A percentile compares a stretch with the other conserved stretches of the same genome.
phyloP scores from a whole-genome alignment of 257 asterid species.

The Capsicum pubescens region DNA sequence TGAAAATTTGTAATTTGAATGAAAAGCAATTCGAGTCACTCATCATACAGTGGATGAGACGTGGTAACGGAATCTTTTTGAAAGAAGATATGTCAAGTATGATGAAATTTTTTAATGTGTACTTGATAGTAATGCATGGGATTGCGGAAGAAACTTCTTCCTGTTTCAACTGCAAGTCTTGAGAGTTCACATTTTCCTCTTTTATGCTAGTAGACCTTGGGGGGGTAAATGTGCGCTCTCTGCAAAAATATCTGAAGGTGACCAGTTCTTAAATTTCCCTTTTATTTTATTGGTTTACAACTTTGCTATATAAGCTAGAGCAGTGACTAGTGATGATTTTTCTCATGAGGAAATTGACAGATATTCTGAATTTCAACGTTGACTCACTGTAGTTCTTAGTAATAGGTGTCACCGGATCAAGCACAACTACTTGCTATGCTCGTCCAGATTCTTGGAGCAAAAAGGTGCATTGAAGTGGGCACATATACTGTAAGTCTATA shows the following conservation, averaged over 20 bases:
- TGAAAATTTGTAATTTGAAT: background rate
- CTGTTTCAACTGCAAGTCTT: background rate
- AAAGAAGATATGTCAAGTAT: background rate
- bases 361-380: background rate
- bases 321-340: background rate
- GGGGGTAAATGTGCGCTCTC: constrained; percentile 2
- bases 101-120: background rate
- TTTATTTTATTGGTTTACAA: background rate
- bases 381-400: constrained; percentile 25
- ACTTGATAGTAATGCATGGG: background rate
- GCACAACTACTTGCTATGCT: constrained; percentile 96
- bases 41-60: background rate
- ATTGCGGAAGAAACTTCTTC: constrained; percentile 12
- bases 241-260: constrained; percentile 23
- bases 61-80: background rate
- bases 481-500: constrained; percentile 69
- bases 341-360: constrained; percentile 12
- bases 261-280: background rate
- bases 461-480: constrained; percentile 93
- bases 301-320: background rate
- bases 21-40: background rate
- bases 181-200: background rate
- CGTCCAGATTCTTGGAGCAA: constrained; percentile 81
- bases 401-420: constrained; percentile 93
- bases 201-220: constrained; percentile 18